A percentile compares a stretch with the other conserved stretches of the same genome.
Evolutionary conservation across 805 yeast genomes (phyloP).

Genomic region (Komagataella kurtzmanii): DNA sequence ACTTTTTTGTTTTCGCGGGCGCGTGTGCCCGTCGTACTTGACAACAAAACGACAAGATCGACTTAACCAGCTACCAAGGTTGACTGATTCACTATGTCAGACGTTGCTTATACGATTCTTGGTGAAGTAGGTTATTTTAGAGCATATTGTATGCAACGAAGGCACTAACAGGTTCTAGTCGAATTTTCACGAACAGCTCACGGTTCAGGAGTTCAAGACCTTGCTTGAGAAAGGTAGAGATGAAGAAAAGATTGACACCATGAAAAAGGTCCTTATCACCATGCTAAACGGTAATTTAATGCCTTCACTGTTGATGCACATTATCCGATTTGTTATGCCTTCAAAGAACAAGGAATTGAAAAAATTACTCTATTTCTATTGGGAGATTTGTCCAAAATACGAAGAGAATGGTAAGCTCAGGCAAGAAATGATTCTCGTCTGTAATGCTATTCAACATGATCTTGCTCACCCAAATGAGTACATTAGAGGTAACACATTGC

Average conservation of each 20-base stretch:
- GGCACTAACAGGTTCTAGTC: conserved; percentile 22
- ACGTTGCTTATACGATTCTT: conserved; percentile 61
- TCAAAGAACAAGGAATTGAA: conserved; percentile 82
- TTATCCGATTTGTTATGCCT: conserved; percentile 95
- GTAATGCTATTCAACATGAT: conserved; percentile 96
- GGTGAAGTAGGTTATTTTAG: conserved; percentile 32
- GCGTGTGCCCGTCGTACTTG: background rate
- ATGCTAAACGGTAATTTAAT: conserved; percentile 89
- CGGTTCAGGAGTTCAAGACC: conserved; percentile 60
- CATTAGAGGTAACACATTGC: conserved; percentile 87
- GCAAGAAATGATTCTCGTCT: conserved; percentile 97
- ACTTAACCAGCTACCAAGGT: background rate
- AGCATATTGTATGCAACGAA: background rate
- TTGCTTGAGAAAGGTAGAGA: conserved; percentile 83
- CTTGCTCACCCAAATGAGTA: conserved; percentile 97
- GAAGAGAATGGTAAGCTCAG: conserved; percentile 82
- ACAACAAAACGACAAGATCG: background rate
- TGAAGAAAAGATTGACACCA: conserved; percentile 75
- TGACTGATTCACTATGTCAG: conserved; percentile 4
- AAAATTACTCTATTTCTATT: conserved; percentile 84
- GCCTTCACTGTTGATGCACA: conserved; percentile 91
- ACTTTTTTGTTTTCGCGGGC: background rate
- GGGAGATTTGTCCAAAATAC: conserved; percentile 95
- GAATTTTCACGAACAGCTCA: conserved; percentile 43
- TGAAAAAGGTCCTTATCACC: conserved; percentile 75